Evolutionary conservation across 805 yeast species (phyloP).

Genomic region (Wickerhamiella allomyrinae): DNA sequence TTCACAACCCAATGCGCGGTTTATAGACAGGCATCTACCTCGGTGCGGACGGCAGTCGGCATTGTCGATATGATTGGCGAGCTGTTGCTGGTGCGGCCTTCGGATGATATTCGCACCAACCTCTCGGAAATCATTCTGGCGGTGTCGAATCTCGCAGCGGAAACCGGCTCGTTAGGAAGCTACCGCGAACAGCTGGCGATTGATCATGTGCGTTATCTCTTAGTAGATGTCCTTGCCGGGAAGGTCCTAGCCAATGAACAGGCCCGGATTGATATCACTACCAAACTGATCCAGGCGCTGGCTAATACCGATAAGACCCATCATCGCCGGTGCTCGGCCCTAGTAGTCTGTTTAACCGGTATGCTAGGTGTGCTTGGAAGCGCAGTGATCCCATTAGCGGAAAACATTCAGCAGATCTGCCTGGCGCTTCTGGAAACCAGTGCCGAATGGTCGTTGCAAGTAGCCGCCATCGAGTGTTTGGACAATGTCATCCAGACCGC

Average conservation of each 20-base stretch:
- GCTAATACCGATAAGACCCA: constrained; percentile 11
- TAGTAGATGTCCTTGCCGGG: constrained; percentile 9
- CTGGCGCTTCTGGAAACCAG: constrained; percentile 13
- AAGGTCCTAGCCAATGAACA: constrained; percentile 11
- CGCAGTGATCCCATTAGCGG: constrained; percentile 13
- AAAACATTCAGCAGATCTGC: constrained; percentile 13
- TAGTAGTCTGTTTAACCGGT: constrained; percentile 10
- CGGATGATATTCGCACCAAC: background rate
- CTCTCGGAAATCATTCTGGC: constrained; percentile 1
- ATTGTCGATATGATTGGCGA: constrained; percentile 1
- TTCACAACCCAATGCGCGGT: background rate
- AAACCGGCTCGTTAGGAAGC: constrained; percentile 1
- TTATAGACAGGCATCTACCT: constrained; percentile 1
- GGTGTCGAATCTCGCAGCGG: constrained; percentile 8
- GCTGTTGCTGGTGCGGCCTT: background rate
- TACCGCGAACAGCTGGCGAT: constrained; percentile 7
- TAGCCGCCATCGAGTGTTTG: constrained; percentile 7
- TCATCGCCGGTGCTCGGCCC: background rate
- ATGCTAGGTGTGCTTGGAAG: constrained; percentile 8
- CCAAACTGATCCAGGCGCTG: constrained; percentile 10
- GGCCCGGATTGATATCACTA: constrained; percentile 9
- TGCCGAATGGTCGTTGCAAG: constrained; percentile 1
- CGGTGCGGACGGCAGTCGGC: constrained; percentile 1
- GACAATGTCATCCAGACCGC: constrained; percentile 7
- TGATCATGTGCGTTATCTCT: constrained; percentile 6